Base-by-base conservation (phyloP, 202 grass and related monocot genomes). In the Alloteropsis angusta region DNA sequence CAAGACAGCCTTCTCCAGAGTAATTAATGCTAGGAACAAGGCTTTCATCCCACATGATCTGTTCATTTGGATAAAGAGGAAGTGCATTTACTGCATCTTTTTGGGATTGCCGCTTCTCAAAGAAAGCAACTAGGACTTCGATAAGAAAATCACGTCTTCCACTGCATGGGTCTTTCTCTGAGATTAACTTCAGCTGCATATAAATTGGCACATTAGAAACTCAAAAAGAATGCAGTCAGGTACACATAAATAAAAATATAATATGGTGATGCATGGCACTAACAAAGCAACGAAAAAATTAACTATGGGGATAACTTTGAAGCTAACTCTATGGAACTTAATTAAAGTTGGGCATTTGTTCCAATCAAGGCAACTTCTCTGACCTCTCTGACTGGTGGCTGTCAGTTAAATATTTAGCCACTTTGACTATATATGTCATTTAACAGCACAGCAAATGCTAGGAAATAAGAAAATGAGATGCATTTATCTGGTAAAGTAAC, bases 41-140 rank as follows among this genome's bases (percentile, higher is more conserved):
- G 83, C 92, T 95, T 74, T 99, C 96, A 48, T 99, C 96, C 96
- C 96, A 99, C 96, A 99, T 99, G 84, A 99, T 99, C 75, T 95
- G 96, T 82, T 99, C 96, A 44, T 99, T 99, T 49, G 92, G 96
- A 82, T 99, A 99, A 66, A 99, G 84, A 73, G 96, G 92, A 80
- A 99, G 87, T 60, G 96, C 89, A 74, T 99, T 99, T 82, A 99
- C 93, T 43, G 96, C 96, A 65, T 99, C 96, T 77, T 93, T 99
- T 85, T 99, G 96, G 48, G 92, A 99, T 84, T 95, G 96, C 7
- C 90, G 81, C 62, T 99, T 99, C 76, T 93, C 89, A 60, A 99
- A 99, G 85, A 83, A 99, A 34, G 96, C 93, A 81, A 99, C 84
- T 57, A 99, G 50, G 47, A 95, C 90, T 80, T 99, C 96, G 42